Base-by-base conservation (phyloP, 768 basidiomycete genomes). In the Suillus clintonianus region DNA sequence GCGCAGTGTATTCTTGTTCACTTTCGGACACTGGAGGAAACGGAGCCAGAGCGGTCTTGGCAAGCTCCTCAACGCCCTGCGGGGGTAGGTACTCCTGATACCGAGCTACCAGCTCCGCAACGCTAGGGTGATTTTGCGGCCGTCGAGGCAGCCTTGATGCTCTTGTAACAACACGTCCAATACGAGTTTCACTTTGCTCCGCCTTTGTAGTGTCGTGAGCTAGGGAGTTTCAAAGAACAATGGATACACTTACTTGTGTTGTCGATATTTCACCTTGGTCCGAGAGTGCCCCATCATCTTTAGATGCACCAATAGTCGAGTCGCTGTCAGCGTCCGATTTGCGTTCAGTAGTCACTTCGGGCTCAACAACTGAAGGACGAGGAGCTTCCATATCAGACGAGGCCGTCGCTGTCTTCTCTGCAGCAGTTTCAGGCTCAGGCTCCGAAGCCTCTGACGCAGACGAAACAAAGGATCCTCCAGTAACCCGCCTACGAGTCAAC, bases 31-130 rank as follows among this genome's bases (percentile, higher is more conserved):
- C 83, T 36, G 82, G 77, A 43, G 80, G 72, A 24, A 74, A 77
- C 34, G 89, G 90, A 37, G 88, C 75, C 54, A 92, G 77, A 11
- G 91, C 91, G 8, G 89, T 89, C 74, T 83, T 88, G 3, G 88
- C 83, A 24, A 92, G 80, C 59, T 91, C 89, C 65, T 89, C 86
- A 6, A 92, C 83, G 4, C 89, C 88, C 62, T 86, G 87, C 17
- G 89, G 80, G 57, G 91, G 91, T 10, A 93, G 77, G 65, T 86
- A 89, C 64, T 91, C 89, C 72, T 91, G 89, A 73, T 93, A 94
- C 61, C 87, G 89, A 66, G 85, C 90, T 17, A 96, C 91, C 24
- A 96, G 79, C 65, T 97, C 94, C 17, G 95, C 92, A 0, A 97
- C 94, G 64, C 81, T 89, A 4, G 88, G 83, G 17, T 85, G 85